Evolutionary conservation across 1,284 basidiomycete genomes (phyloP).

Genomic region (Ustilago vetiveriae): DNA sequence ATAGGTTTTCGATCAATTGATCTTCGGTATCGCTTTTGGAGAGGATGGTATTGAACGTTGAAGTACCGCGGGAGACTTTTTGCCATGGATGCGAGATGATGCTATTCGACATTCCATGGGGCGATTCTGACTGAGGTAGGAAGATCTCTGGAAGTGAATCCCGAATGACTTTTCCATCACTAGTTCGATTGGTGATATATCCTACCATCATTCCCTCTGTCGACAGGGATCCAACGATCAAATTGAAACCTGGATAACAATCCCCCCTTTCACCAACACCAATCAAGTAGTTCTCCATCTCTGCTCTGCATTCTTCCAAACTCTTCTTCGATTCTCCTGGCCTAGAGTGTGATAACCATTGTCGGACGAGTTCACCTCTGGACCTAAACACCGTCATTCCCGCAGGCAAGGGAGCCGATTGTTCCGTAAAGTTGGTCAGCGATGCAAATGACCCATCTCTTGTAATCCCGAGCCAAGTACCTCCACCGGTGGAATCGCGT

Average conservation of each 20-base stretch:
- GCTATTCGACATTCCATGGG: slow-evolving; percentile 37
- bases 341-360: too few relatives aligned
- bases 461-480: slow-evolving; percentile 59
- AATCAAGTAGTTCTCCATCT: slow-evolving; percentile 16
- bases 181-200: slow-evolving; percentile 38
- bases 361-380: slow-evolving; percentile 42
- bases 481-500: slow-evolving; percentile 45
- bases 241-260: slow-evolving; percentile 54
- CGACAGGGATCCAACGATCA: slow-evolving; percentile 35
- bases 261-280: slow-evolving; percentile 9
- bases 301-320: background rate
- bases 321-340: too few relatives aligned
- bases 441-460: slow-evolving; percentile 41
- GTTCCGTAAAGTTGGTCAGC: slow-evolving; percentile 60
- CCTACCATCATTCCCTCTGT: slow-evolving; percentile 6
- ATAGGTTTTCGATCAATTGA: slow-evolving; percentile 25
- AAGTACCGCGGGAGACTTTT: slow-evolving; percentile 27
- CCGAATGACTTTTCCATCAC: slow-evolving; percentile 1
- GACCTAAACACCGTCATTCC: slow-evolving; percentile 32
- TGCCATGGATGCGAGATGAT: slow-evolving; percentile 31
- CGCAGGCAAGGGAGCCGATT: slow-evolving; percentile 20
- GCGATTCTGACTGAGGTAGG: background rate
- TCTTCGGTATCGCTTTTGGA: background rate
- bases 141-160: slow-evolving; percentile 3
- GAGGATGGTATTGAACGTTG: slow-evolving; percentile 7